Conservation (phyloP, 106 monocot genomes). For the Dendrobium officinale region DNA sequence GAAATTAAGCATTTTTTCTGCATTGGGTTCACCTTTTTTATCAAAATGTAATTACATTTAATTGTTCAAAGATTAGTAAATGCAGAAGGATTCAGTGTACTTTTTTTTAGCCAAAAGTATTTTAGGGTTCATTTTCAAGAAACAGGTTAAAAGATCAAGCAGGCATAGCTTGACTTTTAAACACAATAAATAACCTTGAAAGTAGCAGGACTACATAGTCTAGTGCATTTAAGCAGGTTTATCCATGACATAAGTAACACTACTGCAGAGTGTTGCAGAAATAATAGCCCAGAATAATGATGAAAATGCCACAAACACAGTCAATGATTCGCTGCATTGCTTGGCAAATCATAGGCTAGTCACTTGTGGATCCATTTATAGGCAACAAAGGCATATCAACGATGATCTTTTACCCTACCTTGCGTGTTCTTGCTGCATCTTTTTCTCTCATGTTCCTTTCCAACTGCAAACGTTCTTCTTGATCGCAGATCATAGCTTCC, state of each 20-base stretch:
- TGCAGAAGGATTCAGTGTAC: neutral
- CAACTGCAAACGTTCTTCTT: slow-evolving; percentile 71
- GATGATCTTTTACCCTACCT: slow-evolving; percentile 27
- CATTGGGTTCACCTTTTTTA: no score
- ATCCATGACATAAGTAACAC: neutral
- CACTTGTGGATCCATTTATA: neutral
- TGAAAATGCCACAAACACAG: neutral
- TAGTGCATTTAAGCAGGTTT: neutral
- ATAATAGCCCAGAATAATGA: neutral
- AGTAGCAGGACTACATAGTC: neutral
- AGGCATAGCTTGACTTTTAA: neutral
- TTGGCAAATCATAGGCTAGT: neutral
- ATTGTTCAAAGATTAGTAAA: neutral
- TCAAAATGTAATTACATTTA: no score
- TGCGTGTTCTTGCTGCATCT: slow-evolving; percentile 76
- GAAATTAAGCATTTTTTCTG: no score
- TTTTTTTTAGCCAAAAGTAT: neutral
- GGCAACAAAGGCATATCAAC: neutral
- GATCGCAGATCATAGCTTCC: slow-evolving; percentile 70
- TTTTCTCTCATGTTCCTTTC: slow-evolving; percentile 82
- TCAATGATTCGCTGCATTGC: neutral
- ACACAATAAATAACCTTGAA: neutral
- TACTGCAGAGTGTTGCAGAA: neutral
- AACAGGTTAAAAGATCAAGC: neutral
- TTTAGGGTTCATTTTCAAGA: neutral